Percentiles rank a stretch among this genome's conserved stretches.
Conservation (phyloP, 108 stramenopile species). For the Cyclostephanos invisitatus region DNA sequence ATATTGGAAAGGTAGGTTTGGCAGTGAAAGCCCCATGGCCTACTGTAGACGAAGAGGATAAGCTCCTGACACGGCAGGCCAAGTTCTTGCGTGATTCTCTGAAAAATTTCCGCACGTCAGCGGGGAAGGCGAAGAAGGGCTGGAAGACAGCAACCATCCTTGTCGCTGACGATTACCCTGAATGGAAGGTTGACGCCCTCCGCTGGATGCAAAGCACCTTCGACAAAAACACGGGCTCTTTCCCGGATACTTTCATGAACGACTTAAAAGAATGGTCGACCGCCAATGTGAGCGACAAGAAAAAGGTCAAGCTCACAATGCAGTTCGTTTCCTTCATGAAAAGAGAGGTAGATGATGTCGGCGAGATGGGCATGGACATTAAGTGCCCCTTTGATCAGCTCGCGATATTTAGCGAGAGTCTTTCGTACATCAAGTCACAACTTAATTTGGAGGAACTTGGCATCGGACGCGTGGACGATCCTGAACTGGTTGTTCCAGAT, state of each 20-base stretch:
- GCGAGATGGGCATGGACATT: conserved; percentile 80
- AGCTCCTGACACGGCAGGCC: conserved; percentile 78
- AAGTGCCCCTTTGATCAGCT: conserved; percentile 87
- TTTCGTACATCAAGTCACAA: conserved; percentile 74
- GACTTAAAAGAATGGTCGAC: conserved; percentile 78
- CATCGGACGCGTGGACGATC: conserved; percentile 58
- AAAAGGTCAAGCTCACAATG: conserved; percentile 87
- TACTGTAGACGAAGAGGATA: conserved; percentile 75
- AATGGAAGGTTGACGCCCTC: conserved; percentile 88
- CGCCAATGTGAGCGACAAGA: conserved; percentile 82
- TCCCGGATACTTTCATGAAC: conserved; percentile 66
- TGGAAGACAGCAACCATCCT: conserved; percentile 63
- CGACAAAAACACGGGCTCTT: conserved; percentile 43
- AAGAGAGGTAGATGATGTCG: conserved; percentile 87
- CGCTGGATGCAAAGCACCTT: conserved; percentile 81
- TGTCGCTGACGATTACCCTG: conserved; percentile 81
- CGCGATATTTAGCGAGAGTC: conserved; percentile 63
- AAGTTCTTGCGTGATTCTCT: conserved; percentile 79
- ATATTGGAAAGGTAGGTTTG: conserved; percentile 72
- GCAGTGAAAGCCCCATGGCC: conserved; percentile 93
- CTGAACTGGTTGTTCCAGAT: conserved; percentile 59
- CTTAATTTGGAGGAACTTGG: conserved; percentile 59
- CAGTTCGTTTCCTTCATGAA: conserved; percentile 94
- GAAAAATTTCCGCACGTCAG: conserved; percentile 70
- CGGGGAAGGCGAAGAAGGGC: conserved; percentile 86